Evolutionary conservation across 2,329 filamentous ascomycete species (phyloP).

Genomic region (Aspergillus unguis): DNA sequence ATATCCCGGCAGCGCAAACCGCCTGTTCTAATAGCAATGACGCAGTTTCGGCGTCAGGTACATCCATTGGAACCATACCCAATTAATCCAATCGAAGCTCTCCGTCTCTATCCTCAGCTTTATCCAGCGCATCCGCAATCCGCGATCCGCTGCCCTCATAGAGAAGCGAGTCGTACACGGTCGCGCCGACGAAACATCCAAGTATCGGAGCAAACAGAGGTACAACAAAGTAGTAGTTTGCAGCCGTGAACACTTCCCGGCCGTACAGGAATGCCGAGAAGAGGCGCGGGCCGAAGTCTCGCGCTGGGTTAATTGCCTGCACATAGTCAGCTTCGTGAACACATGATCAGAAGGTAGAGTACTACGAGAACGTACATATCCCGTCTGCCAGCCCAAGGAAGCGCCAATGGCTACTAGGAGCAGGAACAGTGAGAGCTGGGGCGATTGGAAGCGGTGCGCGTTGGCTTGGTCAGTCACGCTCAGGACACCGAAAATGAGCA

Average conservation of each 20-base stretch:
- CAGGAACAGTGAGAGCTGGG: constrained; percentile 27
- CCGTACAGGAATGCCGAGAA: constrained; percentile 32
- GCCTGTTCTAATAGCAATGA: too few relatives aligned
- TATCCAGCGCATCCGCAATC: constrained; percentile 26
- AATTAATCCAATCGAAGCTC: constrained; percentile 22
- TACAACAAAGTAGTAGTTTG: constrained; percentile 29
- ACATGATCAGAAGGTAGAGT: background rate
- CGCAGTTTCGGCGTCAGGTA: background rate
- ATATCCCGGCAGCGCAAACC: background rate
- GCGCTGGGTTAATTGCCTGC: constrained; percentile 30
- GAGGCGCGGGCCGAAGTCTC: constrained; percentile 30
- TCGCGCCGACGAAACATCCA: constrained; percentile 28
- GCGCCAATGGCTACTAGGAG: constrained; percentile 29
- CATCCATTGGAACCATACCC: background rate
- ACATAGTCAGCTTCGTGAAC: background rate
- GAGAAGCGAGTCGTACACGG: constrained; percentile 25
- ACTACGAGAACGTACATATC: constrained; percentile 26
- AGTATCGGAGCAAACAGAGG: constrained; percentile 28
- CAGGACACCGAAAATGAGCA: constrained; percentile 30
- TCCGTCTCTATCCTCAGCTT: constrained; percentile 14
- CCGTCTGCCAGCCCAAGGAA: constrained; percentile 32
- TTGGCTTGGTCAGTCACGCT: constrained; percentile 28
- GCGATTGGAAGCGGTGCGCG: constrained; percentile 23
- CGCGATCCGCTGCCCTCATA: constrained; percentile 32
- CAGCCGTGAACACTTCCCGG: constrained; percentile 27